phyloP scores from a whole-genome alignment of 768 basidiomycete genomes.

The Lactarius trivialis region DNA sequence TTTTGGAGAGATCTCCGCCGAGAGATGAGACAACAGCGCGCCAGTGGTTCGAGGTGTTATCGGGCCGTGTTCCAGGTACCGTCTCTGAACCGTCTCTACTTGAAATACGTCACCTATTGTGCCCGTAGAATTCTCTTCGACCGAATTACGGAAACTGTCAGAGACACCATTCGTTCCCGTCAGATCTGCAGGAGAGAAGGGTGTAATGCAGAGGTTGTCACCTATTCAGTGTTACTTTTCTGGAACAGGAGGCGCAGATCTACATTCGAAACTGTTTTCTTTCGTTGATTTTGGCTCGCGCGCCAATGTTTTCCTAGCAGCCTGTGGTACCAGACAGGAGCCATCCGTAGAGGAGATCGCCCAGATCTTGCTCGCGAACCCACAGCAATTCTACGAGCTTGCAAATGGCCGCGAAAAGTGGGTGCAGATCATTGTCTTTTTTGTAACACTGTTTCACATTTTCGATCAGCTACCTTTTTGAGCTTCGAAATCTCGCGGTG shows the following conservation, averaged over 20 bases:
- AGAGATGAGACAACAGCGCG: constrained; percentile 46
- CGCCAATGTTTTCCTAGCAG: constrained; percentile 79
- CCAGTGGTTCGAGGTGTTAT: constrained; percentile 62
- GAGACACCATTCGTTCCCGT: constrained; percentile 63
- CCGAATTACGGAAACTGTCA: constrained; percentile 53
- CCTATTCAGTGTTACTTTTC: constrained; percentile 70
- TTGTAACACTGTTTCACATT: background rate
- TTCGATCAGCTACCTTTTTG: constrained; percentile 61
- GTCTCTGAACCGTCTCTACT: constrained; percentile 5
- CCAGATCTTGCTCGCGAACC: constrained; percentile 59
- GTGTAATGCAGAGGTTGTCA: constrained; percentile 30
- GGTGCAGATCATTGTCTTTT: constrained; percentile 25
- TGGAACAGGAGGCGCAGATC: constrained; percentile 42
- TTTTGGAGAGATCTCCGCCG: constrained; percentile 58
- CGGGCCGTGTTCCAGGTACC: constrained; percentile 55
- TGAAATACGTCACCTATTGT: background rate
- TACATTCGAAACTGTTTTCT: constrained; percentile 76
- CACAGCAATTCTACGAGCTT: constrained; percentile 62
- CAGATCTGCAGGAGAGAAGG: constrained; percentile 29
- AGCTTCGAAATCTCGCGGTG: constrained; percentile 82
- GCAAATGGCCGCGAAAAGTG: constrained; percentile 67
- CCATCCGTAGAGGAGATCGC: constrained; percentile 83
- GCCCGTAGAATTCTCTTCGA: constrained; percentile 47
- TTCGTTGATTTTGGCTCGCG: constrained; percentile 83
- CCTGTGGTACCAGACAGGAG: constrained; percentile 82